Evolutionary conservation across 2,329 filamentous ascomycete genomes (phyloP).

Genomic region (Fusarium sp.): DNA sequence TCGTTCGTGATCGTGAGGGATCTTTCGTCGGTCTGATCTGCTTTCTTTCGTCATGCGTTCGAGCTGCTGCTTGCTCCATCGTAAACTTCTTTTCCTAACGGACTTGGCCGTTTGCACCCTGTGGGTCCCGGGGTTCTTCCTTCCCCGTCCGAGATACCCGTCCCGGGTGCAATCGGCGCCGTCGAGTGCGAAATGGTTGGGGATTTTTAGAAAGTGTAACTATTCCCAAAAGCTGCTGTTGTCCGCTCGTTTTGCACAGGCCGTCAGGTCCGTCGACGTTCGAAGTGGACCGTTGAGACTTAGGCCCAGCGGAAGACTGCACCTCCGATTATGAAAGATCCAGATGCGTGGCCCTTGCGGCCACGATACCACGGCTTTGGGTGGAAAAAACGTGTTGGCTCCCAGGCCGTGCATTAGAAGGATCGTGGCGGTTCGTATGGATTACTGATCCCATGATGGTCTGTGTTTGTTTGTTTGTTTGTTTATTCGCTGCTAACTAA

Average conservation of each 20-base stretch:
- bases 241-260: background rate
- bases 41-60: background rate
- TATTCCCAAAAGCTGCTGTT: slow-evolving; percentile 14
- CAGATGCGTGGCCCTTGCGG: slow-evolving; percentile 19
- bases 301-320: slow-evolving; percentile 15
- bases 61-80: no score
- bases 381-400: slow-evolving; percentile 25
- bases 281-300: slow-evolving; percentile 11
- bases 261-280: background rate
- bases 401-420: background rate
- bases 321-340: slow-evolving; percentile 12
- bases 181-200: slow-evolving; percentile 6
- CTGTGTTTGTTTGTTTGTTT: slow-evolving; percentile 20
- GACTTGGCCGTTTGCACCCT: slow-evolving; percentile 13
- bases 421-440: slow-evolving; percentile 11
- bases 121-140: slow-evolving; percentile 18
- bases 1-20: background rate
- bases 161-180: slow-evolving; percentile 21
- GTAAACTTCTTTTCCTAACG: background rate
- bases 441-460: slow-evolving; percentile 12
- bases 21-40: background rate
- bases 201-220: background rate
- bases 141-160: slow-evolving; percentile 9
- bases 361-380: slow-evolving; percentile 26
- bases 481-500: slow-evolving; percentile 11